These are phyloP conservation scores for Chlorella sp. DNA, from an alignment of 139 green algal species.

Conservation along the genomic window DNA sequence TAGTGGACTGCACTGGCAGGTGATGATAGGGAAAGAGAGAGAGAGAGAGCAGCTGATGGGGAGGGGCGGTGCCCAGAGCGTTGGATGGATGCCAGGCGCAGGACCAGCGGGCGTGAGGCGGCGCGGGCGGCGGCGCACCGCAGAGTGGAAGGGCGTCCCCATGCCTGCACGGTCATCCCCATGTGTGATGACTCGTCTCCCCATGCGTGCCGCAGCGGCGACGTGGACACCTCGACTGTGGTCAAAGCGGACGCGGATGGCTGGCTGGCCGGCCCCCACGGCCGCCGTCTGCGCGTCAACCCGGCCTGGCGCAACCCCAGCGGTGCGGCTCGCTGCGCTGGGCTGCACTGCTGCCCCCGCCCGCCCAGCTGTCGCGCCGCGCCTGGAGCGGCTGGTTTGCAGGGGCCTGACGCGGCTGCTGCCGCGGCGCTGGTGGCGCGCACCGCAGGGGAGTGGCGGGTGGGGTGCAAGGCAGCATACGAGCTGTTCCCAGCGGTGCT, in stretches of 20 bases:
- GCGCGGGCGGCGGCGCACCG: too few relatives aligned
- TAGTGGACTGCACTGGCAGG: slow-evolving; percentile 89
- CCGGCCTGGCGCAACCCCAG: slow-evolving; percentile 83
- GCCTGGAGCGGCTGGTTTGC: background rate
- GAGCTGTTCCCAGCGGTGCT: slow-evolving; percentile 73
- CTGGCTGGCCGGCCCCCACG: slow-evolving; percentile 59
- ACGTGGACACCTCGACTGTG: slow-evolving; percentile 83
- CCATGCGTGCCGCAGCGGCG: too few relatives aligned
- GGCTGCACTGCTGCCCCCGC: background rate
- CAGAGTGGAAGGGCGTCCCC: too few relatives aligned
- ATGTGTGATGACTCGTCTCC: too few relatives aligned
- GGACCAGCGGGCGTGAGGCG: too few relatives aligned
- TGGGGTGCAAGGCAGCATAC: slow-evolving; percentile 76
- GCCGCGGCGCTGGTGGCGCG: background rate
- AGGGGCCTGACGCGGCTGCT: background rate
- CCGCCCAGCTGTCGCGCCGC: background rate
- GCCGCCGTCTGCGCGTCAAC: slow-evolving; percentile 66
- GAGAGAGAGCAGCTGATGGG: too few relatives aligned
- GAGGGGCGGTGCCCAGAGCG: too few relatives aligned
- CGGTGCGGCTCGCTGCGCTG: slow-evolving; percentile 13
- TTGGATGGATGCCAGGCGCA: too few relatives aligned
- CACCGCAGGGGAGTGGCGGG: slow-evolving; percentile 74
- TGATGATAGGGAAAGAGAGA: too few relatives aligned
- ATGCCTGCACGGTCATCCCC: too few relatives aligned
- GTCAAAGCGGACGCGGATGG: slow-evolving; percentile 66